Evolutionary conservation across 1,284 basidiomycete genomes (phyloP).

Genomic region (Xerocomus amazonicus): DNA sequence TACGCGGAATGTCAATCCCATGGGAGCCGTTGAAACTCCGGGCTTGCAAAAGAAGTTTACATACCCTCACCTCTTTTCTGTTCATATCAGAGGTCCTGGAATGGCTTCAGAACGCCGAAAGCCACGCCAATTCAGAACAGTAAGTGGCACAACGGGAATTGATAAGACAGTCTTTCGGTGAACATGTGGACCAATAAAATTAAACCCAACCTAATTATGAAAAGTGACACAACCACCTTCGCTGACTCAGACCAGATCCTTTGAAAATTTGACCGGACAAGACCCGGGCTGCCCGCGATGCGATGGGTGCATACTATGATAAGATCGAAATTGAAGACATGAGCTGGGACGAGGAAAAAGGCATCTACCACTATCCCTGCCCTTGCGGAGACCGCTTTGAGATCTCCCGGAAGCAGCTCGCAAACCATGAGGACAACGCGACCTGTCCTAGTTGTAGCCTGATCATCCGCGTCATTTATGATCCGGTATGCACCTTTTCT

Average conservation of each 20-base stretch:
- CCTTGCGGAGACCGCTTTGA: conserved; percentile 99
- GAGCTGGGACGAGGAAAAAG: conserved; percentile 81
- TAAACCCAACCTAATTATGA: too few relatives aligned
- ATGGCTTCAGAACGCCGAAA: not conserved
- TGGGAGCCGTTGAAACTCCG: too few relatives aligned
- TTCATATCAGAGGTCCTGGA: not conserved
- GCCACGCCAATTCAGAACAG: not conserved
- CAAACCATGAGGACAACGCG: conserved; percentile 93
- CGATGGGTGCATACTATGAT: conserved; percentile 83
- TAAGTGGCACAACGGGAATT: too few relatives aligned
- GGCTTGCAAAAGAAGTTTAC: conserved; percentile 2
- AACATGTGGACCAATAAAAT: too few relatives aligned
- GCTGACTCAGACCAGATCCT: conserved; percentile 1
- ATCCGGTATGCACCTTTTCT: conserved; percentile 68
- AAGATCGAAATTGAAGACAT: conserved; percentile 97
- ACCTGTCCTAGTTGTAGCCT: conserved; percentile 96
- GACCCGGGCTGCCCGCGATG: too few relatives aligned
- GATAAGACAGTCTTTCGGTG: too few relatives aligned
- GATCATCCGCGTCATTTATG: conserved; percentile 90
- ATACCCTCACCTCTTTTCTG: not conserved
- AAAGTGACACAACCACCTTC: not conserved
- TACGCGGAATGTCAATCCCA: not conserved
- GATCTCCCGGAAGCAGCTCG: conserved; percentile 85
- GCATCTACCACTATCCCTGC: conserved; percentile 93
- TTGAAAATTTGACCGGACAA: too few relatives aligned